Base-by-base conservation (phyloP, 1,284 basidiomycete genomes). In the Neotropicomus parvogracilis region DNA sequence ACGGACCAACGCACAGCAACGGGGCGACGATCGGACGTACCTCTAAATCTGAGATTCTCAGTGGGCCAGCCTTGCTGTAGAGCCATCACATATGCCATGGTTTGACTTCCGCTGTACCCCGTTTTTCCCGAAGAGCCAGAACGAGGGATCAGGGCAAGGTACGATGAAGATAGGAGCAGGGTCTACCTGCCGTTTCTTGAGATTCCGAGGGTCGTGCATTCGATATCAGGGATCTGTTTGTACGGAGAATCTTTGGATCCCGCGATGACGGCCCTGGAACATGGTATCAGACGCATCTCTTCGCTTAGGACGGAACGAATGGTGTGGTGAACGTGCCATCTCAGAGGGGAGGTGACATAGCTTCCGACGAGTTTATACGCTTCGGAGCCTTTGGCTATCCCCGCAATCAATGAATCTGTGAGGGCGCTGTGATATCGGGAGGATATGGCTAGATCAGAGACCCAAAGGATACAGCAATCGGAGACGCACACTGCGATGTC, bases 81-180 rank as follows among this genome's bases (percentile, higher is more conserved):
- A 3, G 88, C 91, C 85, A 97, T 91, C 20, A 97, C 92, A 53
- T 85, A 89, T 2, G 93, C 95, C 94, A 98, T 97, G 8, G 92
- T 92, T 65, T 95, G 87, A 55, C 83, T 90, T 26, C 91, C 91
- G 55, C 88, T 90, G 44, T 20, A 14, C 32, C 8, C 9, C 6
- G 24, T 19, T 16, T 17, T 33, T 10, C 26, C 26, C 24, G 10
- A 27, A 4, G 9, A 6, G 17, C 10, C 4, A 9, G 46, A 14
- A 35, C 31, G n/a, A 26, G 27, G 4, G 8, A 3, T 40, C 40
- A 49, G 42, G 26, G 47, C 43, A 19, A 35, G 28, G 21, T 10
- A 21, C 32, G 11, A 26, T 20, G 9, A 17, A 21, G 19, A 44
- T 4, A 40, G 19, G 12, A 19, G n/a, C 4, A 4, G 7, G 9